Evolutionary conservation across 2,329 filamentous ascomycete species (phyloP).

Genomic region (Emergomyces pasteurianus): DNA sequence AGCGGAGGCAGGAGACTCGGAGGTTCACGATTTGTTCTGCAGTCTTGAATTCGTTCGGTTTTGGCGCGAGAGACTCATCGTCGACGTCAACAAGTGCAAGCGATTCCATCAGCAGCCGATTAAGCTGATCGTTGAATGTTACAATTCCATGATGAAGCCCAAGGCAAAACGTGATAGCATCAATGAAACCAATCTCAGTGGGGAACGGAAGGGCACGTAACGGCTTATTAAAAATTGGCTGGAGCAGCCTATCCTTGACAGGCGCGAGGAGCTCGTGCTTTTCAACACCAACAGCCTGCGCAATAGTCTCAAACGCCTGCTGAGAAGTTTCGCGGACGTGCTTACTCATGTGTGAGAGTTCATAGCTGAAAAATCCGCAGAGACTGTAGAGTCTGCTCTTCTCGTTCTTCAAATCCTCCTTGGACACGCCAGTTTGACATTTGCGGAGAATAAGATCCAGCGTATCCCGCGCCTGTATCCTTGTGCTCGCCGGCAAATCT

Average conservation of each 20-base stretch:
- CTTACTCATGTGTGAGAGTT: slow-evolving; percentile 90
- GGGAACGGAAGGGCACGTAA: slow-evolving; percentile 83
- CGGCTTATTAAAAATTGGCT: slow-evolving; percentile 90
- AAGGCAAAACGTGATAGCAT: slow-evolving; percentile 92
- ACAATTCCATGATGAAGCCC: slow-evolving; percentile 80
- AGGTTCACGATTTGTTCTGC: slow-evolving; percentile 87
- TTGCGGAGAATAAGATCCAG: slow-evolving; percentile 66
- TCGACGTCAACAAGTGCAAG: slow-evolving; percentile 87
- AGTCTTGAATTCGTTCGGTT: slow-evolving; percentile 88
- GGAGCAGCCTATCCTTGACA: slow-evolving; percentile 79
- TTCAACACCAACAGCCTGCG: slow-evolving; percentile 62
- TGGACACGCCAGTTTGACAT: slow-evolving; percentile 67
- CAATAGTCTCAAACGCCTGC: slow-evolving; percentile 66
- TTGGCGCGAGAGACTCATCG: slow-evolving; percentile 83
- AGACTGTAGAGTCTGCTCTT: slow-evolving; percentile 60
- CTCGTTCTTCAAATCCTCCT: slow-evolving; percentile 61
- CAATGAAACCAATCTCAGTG: slow-evolving; percentile 95
- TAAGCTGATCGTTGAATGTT: slow-evolving; percentile 81
- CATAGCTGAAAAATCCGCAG: slow-evolving; percentile 73
- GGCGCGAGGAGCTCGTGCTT: slow-evolving; percentile 82
- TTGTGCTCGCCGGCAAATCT: slow-evolving; percentile 82
- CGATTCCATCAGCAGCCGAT: slow-evolving; percentile 83
- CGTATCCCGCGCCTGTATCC: slow-evolving; percentile 69
- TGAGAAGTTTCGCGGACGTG: slow-evolving; percentile 84
- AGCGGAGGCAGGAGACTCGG: slow-evolving; percentile 82